phyloP scores from a whole-genome alignment of 495 filamentous ascomycete species.

The Xylaria longipes region DNA sequence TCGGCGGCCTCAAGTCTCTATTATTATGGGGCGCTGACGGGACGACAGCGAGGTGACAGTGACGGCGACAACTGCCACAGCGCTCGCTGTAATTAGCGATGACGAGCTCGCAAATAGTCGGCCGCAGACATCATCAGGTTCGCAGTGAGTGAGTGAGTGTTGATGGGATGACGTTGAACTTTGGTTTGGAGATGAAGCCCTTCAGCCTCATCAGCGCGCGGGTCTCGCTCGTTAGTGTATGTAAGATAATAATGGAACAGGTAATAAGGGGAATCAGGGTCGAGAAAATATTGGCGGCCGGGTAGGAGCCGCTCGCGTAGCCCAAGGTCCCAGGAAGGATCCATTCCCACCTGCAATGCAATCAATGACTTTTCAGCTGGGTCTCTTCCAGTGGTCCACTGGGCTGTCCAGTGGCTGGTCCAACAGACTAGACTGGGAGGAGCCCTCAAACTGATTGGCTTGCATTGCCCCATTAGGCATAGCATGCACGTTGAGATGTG shows the following conservation, averaged over 20 bases:
- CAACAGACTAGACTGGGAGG: background rate
- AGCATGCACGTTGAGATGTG: background rate
- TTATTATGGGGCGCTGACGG: background rate
- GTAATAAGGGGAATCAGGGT: slow-evolving; percentile 12
- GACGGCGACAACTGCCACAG: slow-evolving; percentile 15
- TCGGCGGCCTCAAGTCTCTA: slow-evolving; percentile 18
- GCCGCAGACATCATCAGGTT: slow-evolving; percentile 19
- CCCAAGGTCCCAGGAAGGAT: background rate
- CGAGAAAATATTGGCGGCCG: slow-evolving; percentile 21
- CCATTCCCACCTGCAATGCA: background rate
- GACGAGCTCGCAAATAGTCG: slow-evolving; percentile 1
- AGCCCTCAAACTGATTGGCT: background rate
- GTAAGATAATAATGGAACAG: slow-evolving; percentile 13
- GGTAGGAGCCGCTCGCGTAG: slow-evolving; percentile 5
- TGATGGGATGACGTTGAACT: slow-evolving; percentile 12
- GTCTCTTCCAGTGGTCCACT: background rate
- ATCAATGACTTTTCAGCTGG: slow-evolving; percentile 15
- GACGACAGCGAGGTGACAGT: background rate
- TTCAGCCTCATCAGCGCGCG: slow-evolving; percentile 25
- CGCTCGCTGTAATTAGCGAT: slow-evolving; percentile 14
- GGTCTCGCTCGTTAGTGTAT: slow-evolving; percentile 13
- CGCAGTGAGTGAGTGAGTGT: background rate
- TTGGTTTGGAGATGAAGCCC: background rate
- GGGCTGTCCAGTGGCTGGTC: background rate
- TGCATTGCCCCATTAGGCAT: background rate